Conservation (phyloP, 495 filamentous ascomycete genomes). For the Penicillium coprophilum region DNA sequence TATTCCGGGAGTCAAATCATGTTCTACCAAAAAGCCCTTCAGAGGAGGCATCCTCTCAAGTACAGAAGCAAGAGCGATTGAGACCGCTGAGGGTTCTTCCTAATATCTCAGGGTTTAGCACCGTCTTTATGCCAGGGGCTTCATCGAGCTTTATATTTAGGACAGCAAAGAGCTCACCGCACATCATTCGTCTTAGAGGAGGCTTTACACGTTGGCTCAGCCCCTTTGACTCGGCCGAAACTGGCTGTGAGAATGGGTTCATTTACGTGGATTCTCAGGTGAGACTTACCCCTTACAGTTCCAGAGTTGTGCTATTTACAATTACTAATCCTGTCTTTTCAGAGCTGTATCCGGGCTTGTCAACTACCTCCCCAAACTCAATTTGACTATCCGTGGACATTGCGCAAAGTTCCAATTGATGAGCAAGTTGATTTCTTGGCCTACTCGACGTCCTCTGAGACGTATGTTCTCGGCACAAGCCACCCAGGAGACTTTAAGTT, state of each 20-base stretch:
- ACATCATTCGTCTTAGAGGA: slow-evolving; percentile 68
- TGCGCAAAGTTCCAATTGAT: slow-evolving; percentile 65
- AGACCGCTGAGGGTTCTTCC: slow-evolving; percentile 59
- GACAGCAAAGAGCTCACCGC: slow-evolving; percentile 70
- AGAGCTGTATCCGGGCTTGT: slow-evolving; percentile 64
- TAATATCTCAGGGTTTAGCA: slow-evolving; percentile 71
- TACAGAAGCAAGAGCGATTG: slow-evolving; percentile 41
- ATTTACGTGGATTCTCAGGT: slow-evolving; percentile 69
- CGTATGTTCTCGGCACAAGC: slow-evolving; percentile 76
- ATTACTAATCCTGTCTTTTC: slow-evolving; percentile 20
- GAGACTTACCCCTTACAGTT: not conserved
- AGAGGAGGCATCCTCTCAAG: slow-evolving; percentile 31
- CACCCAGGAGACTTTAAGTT: slow-evolving; percentile 67
- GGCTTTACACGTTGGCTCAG: slow-evolving; percentile 64
- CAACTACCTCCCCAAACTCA: slow-evolving; percentile 62
- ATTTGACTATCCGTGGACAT: slow-evolving; percentile 69
- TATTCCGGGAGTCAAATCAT: slow-evolving; percentile 70
- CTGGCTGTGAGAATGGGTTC: slow-evolving; percentile 75
- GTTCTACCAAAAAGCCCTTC: slow-evolving; percentile 52
- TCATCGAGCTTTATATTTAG: slow-evolving; percentile 79
- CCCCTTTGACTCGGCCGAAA: slow-evolving; percentile 59
- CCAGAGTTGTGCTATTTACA: not conserved
- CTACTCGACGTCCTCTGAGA: slow-evolving; percentile 70
- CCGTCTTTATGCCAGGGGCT: slow-evolving; percentile 76
- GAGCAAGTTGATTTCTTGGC: slow-evolving; percentile 70